Evolutionary conservation across 768 basidiomycete species (phyloP), one percentile per base, ranked within the genome.

Genomic region (Mycena venus): DNA sequence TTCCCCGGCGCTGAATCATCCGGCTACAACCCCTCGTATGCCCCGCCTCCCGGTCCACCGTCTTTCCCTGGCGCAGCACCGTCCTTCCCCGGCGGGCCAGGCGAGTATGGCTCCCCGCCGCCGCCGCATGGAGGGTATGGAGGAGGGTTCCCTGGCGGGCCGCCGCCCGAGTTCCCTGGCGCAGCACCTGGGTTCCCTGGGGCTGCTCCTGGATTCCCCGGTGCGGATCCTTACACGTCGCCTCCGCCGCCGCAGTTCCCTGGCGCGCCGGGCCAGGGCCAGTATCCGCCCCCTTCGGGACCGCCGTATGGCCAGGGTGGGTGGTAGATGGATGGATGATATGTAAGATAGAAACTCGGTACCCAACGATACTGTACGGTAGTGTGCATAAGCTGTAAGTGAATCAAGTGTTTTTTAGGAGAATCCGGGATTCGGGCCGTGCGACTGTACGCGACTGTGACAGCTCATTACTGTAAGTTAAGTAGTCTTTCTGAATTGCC

Each of bases 1-100:
- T 32, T 72, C 58, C 79, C 62, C 72, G 79, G 62, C 32, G 53
- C 38, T 38, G 40, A 63, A 9, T 23, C 70, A 79, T 34, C 56
- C 73, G 36, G 75, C 77, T 86, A 86, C 74, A 74, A 83, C 0
- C 84, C 84, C 17, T 82, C 86, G 15, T 86, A 85, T 70, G 72
- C 79, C 5, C 80, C 84, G 17, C 74, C 83, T n/a, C 75, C 64
- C 29, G 72, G 40, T 34, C 74, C 79, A 7, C 78, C 84, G 23
- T 67, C 79, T 19, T 86, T 85, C 78, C 82, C 84, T 21, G 80
- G 81, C 44, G 68, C n/a, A 23, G n/a, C 79, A 8, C 78, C 84
- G 34, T 67, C 79, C 19, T 86, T 85, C 78, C 82, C 84, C 25
- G 80, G 81, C 36, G 67, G 62, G 21, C 72, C 75, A 5, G 67